Base-by-base conservation (phyloP, 305 asterid genomes). In the Fraxinus floribunda region DNA sequence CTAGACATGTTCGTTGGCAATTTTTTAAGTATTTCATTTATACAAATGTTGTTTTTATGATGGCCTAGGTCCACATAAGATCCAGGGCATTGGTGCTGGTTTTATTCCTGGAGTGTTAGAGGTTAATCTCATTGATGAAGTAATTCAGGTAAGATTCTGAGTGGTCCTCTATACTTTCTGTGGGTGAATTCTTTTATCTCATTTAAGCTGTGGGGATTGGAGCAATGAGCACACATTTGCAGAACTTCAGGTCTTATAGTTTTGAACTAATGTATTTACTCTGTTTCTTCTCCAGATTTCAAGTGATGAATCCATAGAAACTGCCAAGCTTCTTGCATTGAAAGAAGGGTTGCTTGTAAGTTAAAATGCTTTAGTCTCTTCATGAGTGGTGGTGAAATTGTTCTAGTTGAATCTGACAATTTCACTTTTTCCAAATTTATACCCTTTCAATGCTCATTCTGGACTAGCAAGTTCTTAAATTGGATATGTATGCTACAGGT, bases 21-120 rank as follows among this genome's bases (percentile, higher is more conserved):
- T 9, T 66, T 62, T 78, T 77, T 16, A 73, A 68, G 20, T 83
- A 10, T 44, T 44, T 49, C 8, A 36, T 49, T 57, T 60, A 20
- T 35, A 84, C 55, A 71, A 49, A 71, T 64, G 72, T 24, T 38
- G 46, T 84, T 71, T 74, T 16, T 79, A 26, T 86, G 64, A 78
- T 90, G 83, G 77, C 86, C 29, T 88, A 94, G 99, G 98, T 79
- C 93, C 92, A 0, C 99, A 95, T 88, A 94, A 95, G 89, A 95
- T 95, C 88, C 99, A 95, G 89, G 99, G 99, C 81, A 91, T 95
- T 73, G 99, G 99, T 81, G 98, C 98, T 34, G 99, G 99, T 83
- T 89, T 95, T 76, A 74, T 95, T 84, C 98, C 98, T 24, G 97
- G 88, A 74, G 96, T 93, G 81, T 83, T 94, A 87, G 94, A 95